Percentiles rank a stretch among this genome's conserved stretches.
These are phyloP conservation scores for Senna tora DNA, from an alignment of 306 rosid species.

Conservation along the genomic window DNA sequence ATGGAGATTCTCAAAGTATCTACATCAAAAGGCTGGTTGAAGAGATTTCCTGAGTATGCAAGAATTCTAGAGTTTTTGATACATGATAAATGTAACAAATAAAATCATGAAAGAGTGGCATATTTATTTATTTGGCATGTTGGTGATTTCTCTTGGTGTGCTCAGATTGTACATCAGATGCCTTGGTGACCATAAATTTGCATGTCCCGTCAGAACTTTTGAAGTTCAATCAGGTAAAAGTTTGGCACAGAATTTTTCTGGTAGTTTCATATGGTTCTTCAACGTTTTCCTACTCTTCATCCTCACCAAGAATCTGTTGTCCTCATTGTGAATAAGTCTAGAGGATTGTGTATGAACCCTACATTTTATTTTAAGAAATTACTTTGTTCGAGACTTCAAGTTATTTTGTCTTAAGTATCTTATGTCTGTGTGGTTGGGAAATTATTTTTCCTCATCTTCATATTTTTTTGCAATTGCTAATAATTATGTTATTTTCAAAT, in stretches of 20 bases:
- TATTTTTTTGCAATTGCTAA: background rate
- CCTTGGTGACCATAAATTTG: background rate
- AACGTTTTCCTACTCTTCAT: background rate
- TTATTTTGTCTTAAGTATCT: background rate
- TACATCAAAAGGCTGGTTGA: slow-evolving; percentile 24
- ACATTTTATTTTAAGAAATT: background rate
- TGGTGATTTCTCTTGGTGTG: background rate
- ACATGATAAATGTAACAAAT: background rate
- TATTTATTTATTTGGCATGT: background rate
- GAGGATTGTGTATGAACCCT: background rate
- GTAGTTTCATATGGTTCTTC: background rate
- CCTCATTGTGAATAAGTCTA: background rate
- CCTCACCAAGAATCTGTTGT: background rate
- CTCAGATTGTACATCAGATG: background rate
- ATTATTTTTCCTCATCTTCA: background rate
- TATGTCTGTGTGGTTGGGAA: background rate
- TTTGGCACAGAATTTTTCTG: background rate
- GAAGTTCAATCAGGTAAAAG: background rate
- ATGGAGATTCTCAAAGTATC: slow-evolving; percentile 34
- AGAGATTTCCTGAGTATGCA: slow-evolving; percentile 28
- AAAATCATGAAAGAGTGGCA: slow-evolving; percentile 11
- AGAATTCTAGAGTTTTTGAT: slow-evolving; percentile 31
- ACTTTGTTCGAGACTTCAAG: background rate
- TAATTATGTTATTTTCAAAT: background rate
- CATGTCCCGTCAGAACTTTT: background rate